phyloP scores from a whole-genome alignment of 148 eudicot species.

The Chenopodium quinoa region DNA sequence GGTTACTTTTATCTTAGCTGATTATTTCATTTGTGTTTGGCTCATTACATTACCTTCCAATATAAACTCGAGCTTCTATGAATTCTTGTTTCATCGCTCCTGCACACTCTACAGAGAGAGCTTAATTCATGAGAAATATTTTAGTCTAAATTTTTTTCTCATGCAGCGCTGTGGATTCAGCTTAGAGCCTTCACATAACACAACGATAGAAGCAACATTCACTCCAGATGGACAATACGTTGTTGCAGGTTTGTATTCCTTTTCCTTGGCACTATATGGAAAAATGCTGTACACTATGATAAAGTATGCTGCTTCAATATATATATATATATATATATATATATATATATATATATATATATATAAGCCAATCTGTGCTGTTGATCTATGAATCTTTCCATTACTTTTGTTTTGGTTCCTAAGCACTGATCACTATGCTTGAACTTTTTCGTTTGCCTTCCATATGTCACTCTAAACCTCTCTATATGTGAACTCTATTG shows the following conservation, averaged over 20 bases:
- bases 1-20: slow-evolving; percentile 38
- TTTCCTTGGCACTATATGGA: not conserved
- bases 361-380: not conserved
- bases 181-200: slow-evolving; percentile 70
- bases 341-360: no score
- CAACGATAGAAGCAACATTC: slow-evolving; percentile 83
- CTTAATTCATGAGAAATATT: not conserved
- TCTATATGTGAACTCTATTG: not conserved
- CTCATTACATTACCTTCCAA: not conserved
- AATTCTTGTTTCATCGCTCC: not conserved
- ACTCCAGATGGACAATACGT: slow-evolving; percentile 94
- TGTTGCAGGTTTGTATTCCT: slow-evolving; percentile 57
- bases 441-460: not conserved
- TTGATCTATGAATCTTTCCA: not conserved
- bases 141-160: slow-evolving; percentile 1
- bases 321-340: no score
- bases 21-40: not conserved
- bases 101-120: not conserved
- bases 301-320: no score
- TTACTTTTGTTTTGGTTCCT: not conserved
- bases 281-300: not conserved
- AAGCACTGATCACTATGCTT: not conserved
- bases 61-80: not conserved
- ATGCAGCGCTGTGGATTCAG: slow-evolving; percentile 89
- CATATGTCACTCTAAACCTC: no score